Conservation (phyloP, 148 eudicot genomes). For the Heliosperma pusillum region DNA sequence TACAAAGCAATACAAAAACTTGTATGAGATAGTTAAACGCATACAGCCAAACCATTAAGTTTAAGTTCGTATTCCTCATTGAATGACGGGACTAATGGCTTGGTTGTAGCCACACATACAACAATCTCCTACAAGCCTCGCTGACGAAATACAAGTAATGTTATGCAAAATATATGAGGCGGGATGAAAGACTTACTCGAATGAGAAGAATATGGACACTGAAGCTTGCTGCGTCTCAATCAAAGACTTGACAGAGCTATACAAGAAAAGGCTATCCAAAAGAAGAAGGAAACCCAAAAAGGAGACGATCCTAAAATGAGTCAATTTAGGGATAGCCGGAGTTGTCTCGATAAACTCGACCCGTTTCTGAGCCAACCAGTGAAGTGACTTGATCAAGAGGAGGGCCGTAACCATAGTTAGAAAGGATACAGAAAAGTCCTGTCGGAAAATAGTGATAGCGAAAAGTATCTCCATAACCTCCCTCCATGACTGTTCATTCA, state of each 20-base stretch:
- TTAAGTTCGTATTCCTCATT: neutral
- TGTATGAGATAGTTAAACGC: too few relatives aligned
- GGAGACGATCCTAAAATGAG: constrained; percentile 86
- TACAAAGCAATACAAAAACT: neutral
- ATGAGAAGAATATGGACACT: constrained; percentile 91
- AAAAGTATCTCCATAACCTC: constrained; percentile 98
- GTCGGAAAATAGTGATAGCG: constrained; percentile 93
- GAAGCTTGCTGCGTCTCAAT: constrained; percentile 84
- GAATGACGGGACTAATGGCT: neutral
- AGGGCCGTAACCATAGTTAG: constrained; percentile 88
- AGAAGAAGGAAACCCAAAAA: constrained; percentile 89
- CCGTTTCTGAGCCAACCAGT: constrained; percentile 98
- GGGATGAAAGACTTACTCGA: constrained; percentile 58
- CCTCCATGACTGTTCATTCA: constrained; percentile 96
- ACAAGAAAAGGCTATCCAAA: constrained; percentile 67
- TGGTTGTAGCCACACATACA: too few relatives aligned
- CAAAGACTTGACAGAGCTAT: constrained; percentile 59
- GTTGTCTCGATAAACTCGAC: constrained; percentile 97
- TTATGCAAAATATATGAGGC: neutral
- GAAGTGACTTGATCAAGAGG: constrained; percentile 82
- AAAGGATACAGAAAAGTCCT: constrained; percentile 89
- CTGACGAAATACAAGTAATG: neutral
- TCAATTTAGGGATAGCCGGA: constrained; percentile 69
- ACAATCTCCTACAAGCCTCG: neutral
- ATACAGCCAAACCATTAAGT: neutral